Conservation (phyloP, 2,329 filamentous ascomycete genomes). For the Pseudogymnoascus verrucosus region DNA sequence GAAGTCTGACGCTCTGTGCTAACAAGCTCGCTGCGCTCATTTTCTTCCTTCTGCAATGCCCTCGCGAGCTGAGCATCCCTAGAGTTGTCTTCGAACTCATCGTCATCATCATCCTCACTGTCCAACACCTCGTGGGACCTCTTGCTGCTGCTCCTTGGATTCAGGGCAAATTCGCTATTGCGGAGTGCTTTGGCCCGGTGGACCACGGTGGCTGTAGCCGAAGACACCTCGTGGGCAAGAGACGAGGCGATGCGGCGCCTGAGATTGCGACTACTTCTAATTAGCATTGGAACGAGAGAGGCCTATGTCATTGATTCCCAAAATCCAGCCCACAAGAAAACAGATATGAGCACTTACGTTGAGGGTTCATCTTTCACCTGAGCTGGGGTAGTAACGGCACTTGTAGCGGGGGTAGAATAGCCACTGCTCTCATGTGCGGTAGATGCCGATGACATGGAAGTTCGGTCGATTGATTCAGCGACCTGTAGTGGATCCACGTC, state of each 20-base stretch:
- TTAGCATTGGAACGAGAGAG: not conserved
- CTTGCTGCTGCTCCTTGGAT: slow-evolving; percentile 8
- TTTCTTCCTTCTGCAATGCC: slow-evolving; percentile 48
- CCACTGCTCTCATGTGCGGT: slow-evolving; percentile 34
- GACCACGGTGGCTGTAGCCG: not conserved
- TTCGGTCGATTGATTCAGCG: slow-evolving; percentile 20
- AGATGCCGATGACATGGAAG: slow-evolving; percentile 33
- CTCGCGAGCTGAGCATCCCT: slow-evolving; percentile 47
- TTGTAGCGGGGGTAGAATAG: slow-evolving; percentile 56
- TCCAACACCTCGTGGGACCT: slow-evolving; percentile 19
- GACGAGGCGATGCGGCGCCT: not conserved
- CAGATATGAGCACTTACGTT: slow-evolving; percentile 21
- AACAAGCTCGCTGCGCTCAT: slow-evolving; percentile 22
- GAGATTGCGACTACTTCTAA: not conserved
- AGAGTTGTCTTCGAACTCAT: slow-evolving; percentile 32
- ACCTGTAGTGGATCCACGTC: slow-evolving; percentile 11
- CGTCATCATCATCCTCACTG: slow-evolving; percentile 29
- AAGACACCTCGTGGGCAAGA: not conserved
- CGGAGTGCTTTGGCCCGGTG: slow-evolving; percentile 9
- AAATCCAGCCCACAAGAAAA: not conserved
- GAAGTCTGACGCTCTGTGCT: not conserved
- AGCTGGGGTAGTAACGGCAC: slow-evolving; percentile 46
- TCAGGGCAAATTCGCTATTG: slow-evolving; percentile 10
- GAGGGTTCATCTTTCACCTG: slow-evolving; percentile 20
- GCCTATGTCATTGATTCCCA: not conserved